Conservation (phyloP, 148 eudicot species). For the Heliamphora exappendiculata region DNA sequence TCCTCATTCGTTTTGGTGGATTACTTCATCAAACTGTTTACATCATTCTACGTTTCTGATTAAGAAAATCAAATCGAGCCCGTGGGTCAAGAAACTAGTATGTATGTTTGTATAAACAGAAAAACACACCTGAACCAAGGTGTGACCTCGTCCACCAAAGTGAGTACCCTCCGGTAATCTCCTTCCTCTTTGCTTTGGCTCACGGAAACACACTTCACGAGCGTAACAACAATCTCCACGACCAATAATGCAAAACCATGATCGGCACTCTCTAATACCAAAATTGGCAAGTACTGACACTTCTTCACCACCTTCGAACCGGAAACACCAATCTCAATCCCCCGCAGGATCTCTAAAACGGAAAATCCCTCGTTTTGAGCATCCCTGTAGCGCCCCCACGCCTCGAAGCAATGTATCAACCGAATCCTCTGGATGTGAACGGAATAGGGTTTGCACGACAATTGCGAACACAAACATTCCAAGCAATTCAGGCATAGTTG, state of each 20-base stretch:
- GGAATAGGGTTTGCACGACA: conserved; percentile 43
- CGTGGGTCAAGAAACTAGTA: no score
- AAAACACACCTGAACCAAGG: conserved; percentile 62
- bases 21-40: no score
- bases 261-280: conserved; percentile 24
- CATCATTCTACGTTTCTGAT: no score
- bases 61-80: no score
- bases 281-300: conserved; percentile 29
- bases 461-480: conserved; percentile 33
- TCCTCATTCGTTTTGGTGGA: no score
- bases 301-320: conserved; percentile 13
- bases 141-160: conserved; percentile 40
- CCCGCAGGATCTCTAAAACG: conserved; percentile 40
- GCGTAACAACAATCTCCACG: conserved; percentile 45
- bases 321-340: conserved; percentile 12
- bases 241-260: conserved; percentile 41
- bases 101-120: no score
- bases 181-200: conserved; percentile 37
- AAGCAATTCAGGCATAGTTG: conserved; percentile 50
- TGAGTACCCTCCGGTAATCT: conserved; percentile 35
- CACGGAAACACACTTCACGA: conserved; percentile 45
- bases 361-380: conserved; percentile 45
- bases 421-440: conserved; percentile 50
- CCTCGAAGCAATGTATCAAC: conserved; percentile 46
- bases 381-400: conserved; percentile 49